phyloP scores from a whole-genome alignment of 768 basidiomycete genomes.

The Psilocybe cyanescens region DNA sequence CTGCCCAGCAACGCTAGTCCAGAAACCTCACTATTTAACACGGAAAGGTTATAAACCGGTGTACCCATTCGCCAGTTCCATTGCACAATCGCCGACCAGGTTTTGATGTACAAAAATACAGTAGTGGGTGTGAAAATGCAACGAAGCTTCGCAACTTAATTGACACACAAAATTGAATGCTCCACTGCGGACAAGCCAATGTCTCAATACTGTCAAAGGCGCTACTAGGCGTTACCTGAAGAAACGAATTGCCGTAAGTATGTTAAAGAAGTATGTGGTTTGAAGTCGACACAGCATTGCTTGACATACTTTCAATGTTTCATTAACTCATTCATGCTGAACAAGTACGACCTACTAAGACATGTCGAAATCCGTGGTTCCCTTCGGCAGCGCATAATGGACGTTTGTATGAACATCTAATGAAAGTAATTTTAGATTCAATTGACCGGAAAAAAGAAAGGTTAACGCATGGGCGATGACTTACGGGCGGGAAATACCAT shows the following conservation, averaged over 20 bases:
- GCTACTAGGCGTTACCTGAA: neutral
- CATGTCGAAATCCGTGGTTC: neutral
- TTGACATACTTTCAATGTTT: neutral
- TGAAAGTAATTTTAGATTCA: neutral
- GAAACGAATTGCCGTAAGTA: neutral
- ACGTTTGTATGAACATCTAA: neutral
- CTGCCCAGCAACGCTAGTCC: slow-evolving; percentile 1
- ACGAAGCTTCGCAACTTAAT: neutral
- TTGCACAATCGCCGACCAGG: slow-evolving; percentile 4
- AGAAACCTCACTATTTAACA: neutral
- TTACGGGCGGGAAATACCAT: slow-evolving; percentile 10
- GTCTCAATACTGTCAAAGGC: neutral
- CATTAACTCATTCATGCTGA: neutral
- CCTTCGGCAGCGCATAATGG: neutral
- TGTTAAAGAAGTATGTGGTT: neutral
- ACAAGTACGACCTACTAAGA: neutral
- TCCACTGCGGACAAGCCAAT: neutral
- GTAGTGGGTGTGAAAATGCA: neutral
- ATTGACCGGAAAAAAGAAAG: neutral
- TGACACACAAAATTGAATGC: slow-evolving; percentile 7
- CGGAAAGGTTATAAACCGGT: neutral
- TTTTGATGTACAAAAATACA: neutral
- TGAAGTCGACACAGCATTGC: neutral
- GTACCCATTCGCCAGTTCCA: neutral
- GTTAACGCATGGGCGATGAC: neutral